Percentiles rank a stretch among this genome's conserved stretches.
These are phyloP conservation scores for Senna tora DNA, from an alignment of 306 rosid genomes.

Conservation along the genomic window DNA sequence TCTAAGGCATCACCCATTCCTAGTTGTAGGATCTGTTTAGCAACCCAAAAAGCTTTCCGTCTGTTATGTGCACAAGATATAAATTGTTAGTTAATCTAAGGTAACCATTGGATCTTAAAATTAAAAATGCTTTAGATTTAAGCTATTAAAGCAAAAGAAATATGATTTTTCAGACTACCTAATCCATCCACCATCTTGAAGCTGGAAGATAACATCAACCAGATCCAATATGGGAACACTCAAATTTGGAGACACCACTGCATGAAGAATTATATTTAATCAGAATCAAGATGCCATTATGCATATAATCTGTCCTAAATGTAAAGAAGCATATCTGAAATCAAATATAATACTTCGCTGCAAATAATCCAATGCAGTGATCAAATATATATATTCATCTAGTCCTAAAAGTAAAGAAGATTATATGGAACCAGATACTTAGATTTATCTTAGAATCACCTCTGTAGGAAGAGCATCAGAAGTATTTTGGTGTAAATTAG, in stretches of 20 bases:
- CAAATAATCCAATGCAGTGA: neutral
- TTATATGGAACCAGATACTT: neutral
- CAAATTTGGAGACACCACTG: constrained; percentile 79
- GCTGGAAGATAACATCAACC: constrained; percentile 72
- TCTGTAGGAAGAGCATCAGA: constrained; percentile 66
- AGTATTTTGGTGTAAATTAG: constrained; percentile 53
- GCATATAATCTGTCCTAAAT: neutral
- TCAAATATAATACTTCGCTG: neutral
- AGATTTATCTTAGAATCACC: constrained; percentile 43
- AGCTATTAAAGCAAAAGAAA: constrained; percentile 40
- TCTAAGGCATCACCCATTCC: constrained; percentile 86
- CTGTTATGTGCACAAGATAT: constrained; percentile 39
- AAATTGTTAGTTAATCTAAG: constrained; percentile 25
- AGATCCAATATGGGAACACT: constrained; percentile 63
- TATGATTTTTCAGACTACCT: constrained; percentile 46
- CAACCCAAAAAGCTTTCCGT: constrained; percentile 79
- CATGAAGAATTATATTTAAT: constrained; percentile 22
- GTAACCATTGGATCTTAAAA: neutral
- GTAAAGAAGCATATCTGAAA: neutral
- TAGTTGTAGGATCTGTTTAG: constrained; percentile 72
- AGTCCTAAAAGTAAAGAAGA: neutral
- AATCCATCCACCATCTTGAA: constrained; percentile 84
- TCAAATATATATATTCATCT: neutral
- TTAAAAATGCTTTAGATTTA: neutral
- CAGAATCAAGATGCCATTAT: neutral